These are phyloP conservation scores for Penicillium soppii DNA, from an alignment of 495 filamentous ascomycete species.

Conservation along the genomic window DNA sequence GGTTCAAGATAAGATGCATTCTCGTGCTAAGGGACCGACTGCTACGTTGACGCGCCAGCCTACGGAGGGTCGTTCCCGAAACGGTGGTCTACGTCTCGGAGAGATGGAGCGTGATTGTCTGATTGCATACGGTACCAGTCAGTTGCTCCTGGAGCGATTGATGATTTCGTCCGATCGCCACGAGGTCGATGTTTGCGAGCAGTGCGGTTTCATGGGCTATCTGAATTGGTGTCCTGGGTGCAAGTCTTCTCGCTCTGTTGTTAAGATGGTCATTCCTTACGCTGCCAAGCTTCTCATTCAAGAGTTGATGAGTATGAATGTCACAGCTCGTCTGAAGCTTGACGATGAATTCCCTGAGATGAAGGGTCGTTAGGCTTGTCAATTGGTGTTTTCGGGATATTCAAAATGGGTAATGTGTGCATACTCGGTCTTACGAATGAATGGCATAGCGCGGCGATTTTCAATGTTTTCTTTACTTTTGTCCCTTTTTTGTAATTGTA, in stretches of 20 bases:
- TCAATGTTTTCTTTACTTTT: conserved; percentile 6
- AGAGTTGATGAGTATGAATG: conserved; percentile 97
- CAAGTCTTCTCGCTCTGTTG: conserved; percentile 73
- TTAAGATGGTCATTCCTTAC: conserved; percentile 96
- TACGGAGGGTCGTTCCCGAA: conserved; percentile 89
- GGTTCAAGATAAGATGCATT: conserved; percentile 99
- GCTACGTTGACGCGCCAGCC: conserved; percentile 94
- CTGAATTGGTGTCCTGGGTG: conserved; percentile 91
- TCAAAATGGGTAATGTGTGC: conserved; percentile 18
- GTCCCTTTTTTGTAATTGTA: not conserved
- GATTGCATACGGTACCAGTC: conserved; percentile 91
- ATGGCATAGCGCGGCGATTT: conserved; percentile 37
- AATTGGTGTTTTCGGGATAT: conserved; percentile 10
- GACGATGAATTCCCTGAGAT: conserved; percentile 85
- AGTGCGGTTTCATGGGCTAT: conserved; percentile 92
- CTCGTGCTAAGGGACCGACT: conserved; percentile 82
- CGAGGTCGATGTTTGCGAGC: conserved; percentile 87
- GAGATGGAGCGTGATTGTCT: conserved; percentile 99
- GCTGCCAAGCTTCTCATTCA: conserved; percentile 96
- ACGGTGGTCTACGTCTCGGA: conserved; percentile 89
- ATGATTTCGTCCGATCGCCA: conserved; percentile 93
- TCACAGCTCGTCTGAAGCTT: conserved; percentile 78
- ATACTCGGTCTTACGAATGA: conserved; percentile 17
- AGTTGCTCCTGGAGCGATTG: conserved; percentile 87
- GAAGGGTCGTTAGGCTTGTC: conserved; percentile 31